Evolutionary conservation across 306 rosid genomes (phyloP).

Genomic region (Phaseolus lunatus): DNA sequence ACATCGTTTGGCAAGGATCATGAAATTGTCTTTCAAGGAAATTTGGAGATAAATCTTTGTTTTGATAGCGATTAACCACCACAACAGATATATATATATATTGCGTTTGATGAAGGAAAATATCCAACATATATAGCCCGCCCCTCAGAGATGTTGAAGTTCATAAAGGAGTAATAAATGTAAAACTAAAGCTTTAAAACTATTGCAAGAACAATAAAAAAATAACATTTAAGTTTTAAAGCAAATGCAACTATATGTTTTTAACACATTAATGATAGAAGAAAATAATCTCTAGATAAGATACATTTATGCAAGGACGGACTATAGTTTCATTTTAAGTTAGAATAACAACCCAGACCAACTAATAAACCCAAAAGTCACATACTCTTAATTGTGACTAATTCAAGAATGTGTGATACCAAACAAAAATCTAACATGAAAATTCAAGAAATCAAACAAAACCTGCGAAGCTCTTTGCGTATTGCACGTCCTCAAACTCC

Average conservation of each 20-base stretch:
- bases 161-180: slow-evolving; percentile 20
- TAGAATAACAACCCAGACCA: too few species aligned
- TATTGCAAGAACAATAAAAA: slow-evolving; percentile 20
- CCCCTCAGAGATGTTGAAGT: slow-evolving; percentile 82
- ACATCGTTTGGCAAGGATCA: slow-evolving; percentile 80
- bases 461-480: too few species aligned
- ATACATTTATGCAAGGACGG: too few species aligned
- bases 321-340: too few species aligned
- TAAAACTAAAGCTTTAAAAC: slow-evolving; percentile 38
- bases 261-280: neutral
- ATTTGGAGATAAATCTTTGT: slow-evolving; percentile 77
- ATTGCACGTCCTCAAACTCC: too few species aligned
- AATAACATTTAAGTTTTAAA: slow-evolving; percentile 21
- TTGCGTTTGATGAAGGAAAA: slow-evolving; percentile 75
- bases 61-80: slow-evolving; percentile 90
- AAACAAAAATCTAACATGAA: too few species aligned
- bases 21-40: slow-evolving; percentile 84
- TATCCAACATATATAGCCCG: slow-evolving; percentile 79
- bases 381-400: too few species aligned
- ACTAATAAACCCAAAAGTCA: too few species aligned
- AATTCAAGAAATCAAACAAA: too few species aligned
- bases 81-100: slow-evolving; percentile 72
- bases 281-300: slow-evolving; percentile 30
- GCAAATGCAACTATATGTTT: slow-evolving; percentile 10
- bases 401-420: too few species aligned